phyloP scores from a whole-genome alignment of 768 basidiomycete species.

The Amanita phalloides region DNA sequence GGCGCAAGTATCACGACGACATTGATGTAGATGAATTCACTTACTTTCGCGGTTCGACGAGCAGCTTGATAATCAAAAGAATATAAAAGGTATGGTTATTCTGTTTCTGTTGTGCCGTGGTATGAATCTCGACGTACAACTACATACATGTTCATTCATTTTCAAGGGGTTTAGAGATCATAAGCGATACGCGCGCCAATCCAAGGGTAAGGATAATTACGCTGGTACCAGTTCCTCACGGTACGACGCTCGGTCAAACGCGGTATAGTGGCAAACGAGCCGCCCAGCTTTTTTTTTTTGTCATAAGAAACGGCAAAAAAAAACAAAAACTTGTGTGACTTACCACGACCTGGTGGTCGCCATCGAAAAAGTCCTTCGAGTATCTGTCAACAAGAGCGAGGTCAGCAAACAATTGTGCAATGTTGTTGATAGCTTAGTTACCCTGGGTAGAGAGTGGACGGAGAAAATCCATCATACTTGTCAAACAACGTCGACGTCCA shows the following conservation, averaged over 20 bases:
- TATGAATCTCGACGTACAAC: too few species aligned
- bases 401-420: neutral
- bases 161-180: conserved; percentile 13
- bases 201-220: conserved; percentile 87
- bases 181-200: conserved; percentile 58
- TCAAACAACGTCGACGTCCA: conserved; percentile 86
- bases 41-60: too few species aligned
- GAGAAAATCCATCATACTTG: conserved; percentile 60
- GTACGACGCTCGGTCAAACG: conserved; percentile 66
- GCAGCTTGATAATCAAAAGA: too few species aligned
- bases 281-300: conserved; percentile 60
- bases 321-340: conserved; percentile 19
- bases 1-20: too few species aligned
- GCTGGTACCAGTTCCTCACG: conserved; percentile 87
- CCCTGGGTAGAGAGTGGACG: conserved; percentile 81
- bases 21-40: too few species aligned
- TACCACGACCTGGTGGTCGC: conserved; percentile 78
- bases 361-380: conserved; percentile 88
- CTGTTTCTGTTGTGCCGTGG: too few species aligned
- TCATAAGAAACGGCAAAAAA: conserved; percentile 5
- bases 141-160: too few species aligned
- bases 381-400: conserved; percentile 31
- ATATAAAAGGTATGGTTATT: too few species aligned
- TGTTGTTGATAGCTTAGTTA: conserved; percentile 19
- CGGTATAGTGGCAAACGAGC: conserved; percentile 81